Base-by-base conservation (phyloP, 2,329 filamentous ascomycete genomes). In the Epichloe typhina region DNA sequence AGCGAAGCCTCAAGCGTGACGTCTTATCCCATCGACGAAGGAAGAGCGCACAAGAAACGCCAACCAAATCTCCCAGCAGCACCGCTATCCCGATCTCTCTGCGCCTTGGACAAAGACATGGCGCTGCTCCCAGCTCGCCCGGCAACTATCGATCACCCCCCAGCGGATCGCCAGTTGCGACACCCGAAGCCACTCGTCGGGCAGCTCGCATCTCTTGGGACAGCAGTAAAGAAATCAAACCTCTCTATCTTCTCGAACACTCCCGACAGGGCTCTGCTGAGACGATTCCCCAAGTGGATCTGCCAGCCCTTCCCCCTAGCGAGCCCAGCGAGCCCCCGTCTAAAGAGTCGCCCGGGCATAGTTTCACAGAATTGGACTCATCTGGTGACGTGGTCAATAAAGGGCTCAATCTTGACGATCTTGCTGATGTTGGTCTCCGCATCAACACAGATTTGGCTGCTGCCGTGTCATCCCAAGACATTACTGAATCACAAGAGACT, bases 201-300 rank as follows among this genome's bases (percentile, higher is more conserved):
- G 62, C 67, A 41, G 60, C 71, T 21, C 72, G 80, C 12, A 79
- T 70, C 12, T 82, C 78, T 0, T 83, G 79, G 79, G 79, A 82
- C 43, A 78, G 68, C 55, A 75, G 74, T 17, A 77, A 77, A 50
- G 88, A 93, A 61, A 83, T 90, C 59, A 83, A 86, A 57, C 90
- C 90, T 0, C 70, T 96, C 8, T 91, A 86, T 66, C 80, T 95
- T 21, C 79, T 95, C 6, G 86, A 94, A 64, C 81, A 70, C 55
- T 71, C 70, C 3, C 69, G 72, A 8, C 68, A 71, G 41, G 65
- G 65, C 42, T 60, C 66, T 5, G 57, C 59, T 3, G 62, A 65
- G 31, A 58, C 61, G 21, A 56, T 64, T 26, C 62, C 72, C 1
- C 53, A 51, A 12, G 52, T 53, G 41, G 60, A 69, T 3, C 64